Evolutionary conservation across 2,329 filamentous ascomycete genomes (phyloP).

Genomic region (Stylonectria norvegica): DNA sequence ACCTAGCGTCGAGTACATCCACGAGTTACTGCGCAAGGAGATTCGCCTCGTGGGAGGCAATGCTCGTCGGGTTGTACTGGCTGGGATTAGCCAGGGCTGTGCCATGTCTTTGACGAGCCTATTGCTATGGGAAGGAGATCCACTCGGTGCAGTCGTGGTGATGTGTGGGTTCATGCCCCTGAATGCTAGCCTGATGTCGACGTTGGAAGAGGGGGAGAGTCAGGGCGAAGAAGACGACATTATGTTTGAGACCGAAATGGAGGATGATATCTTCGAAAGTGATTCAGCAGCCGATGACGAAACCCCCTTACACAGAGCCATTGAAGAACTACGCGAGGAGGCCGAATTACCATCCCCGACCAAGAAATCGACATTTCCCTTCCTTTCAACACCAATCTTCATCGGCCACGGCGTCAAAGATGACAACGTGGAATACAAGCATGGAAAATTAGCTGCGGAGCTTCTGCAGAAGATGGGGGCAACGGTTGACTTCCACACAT

Average conservation of each 20-base stretch:
- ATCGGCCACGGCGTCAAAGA: conserved; percentile 45
- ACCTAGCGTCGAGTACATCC: conserved; percentile 40
- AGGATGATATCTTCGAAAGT: conserved; percentile 21
- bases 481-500: conserved; percentile 35
- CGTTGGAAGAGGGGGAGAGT: conserved; percentile 6
- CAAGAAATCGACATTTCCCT: conserved; percentile 4
- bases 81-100: conserved; percentile 54
- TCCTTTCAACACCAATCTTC: conserved; percentile 39
- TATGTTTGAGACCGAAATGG: conserved; percentile 4
- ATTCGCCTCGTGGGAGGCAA: conserved; percentile 33
- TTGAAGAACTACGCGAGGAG: conserved; percentile 28
- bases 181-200: conserved; percentile 27
- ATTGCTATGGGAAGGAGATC: conserved; percentile 41
- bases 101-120: conserved; percentile 42
- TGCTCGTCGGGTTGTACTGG: conserved; percentile 40
- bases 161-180: conserved; percentile 48
- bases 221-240: conserved; percentile 3
- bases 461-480: conserved; percentile 35
- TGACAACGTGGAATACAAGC: conserved; percentile 36
- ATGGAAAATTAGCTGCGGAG: conserved; percentile 34
- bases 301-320: conserved; percentile 16
- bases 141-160: conserved; percentile 38
- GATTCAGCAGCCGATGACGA: conserved; percentile 2
- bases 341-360: conserved; percentile 23
- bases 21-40: conserved; percentile 36